Evolutionary conservation across 768 basidiomycete species (phyloP).

Genomic region (Gloeostereum incarnatum): DNA sequence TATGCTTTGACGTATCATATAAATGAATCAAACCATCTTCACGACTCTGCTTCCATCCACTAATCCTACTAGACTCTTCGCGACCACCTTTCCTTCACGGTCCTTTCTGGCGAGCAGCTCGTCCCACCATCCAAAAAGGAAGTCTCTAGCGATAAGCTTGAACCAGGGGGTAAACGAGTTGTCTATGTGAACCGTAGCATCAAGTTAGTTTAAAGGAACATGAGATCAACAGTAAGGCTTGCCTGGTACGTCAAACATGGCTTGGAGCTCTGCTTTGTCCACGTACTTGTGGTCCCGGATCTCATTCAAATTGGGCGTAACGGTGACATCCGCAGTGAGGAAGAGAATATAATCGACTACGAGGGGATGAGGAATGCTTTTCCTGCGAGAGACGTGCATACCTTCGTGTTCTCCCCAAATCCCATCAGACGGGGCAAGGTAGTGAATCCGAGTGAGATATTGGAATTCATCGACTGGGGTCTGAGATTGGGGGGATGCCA

Average conservation of each 20-base stretch:
- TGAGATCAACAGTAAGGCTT: constrained; percentile 13
- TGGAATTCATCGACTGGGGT: constrained; percentile 82
- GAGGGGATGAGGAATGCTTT: constrained; percentile 4
- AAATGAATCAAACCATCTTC: constrained; percentile 35
- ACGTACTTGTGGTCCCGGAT: constrained; percentile 90
- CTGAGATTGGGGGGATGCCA: constrained; percentile 74
- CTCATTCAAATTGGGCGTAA: constrained; percentile 81
- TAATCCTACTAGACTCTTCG: constrained; percentile 53
- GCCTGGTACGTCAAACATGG: constrained; percentile 84
- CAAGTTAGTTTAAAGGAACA: background rate
- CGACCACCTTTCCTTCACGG: constrained; percentile 46
- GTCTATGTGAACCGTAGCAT: constrained; percentile 26
- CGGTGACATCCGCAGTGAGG: constrained; percentile 79
- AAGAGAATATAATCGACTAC: constrained; percentile 98
- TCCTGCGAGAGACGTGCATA: constrained; percentile 20
- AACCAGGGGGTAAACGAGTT: constrained; percentile 99
- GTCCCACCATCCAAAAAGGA: constrained; percentile 99
- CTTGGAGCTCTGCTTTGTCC: constrained; percentile 78
- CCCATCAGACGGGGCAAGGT: constrained; percentile 87
- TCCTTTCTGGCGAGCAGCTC: constrained; percentile 61
- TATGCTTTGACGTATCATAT: constrained; percentile 19
- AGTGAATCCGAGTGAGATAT: constrained; percentile 94
- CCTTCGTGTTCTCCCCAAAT: constrained; percentile 99
- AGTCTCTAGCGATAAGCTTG: constrained; percentile 94
- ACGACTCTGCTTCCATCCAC: constrained; percentile 70